Percentiles rank a stretch among this genome's conserved stretches.
phyloP scores from a whole-genome alignment of 2,329 filamentous ascomycete species.

The Aquanectria penicillioides region DNA sequence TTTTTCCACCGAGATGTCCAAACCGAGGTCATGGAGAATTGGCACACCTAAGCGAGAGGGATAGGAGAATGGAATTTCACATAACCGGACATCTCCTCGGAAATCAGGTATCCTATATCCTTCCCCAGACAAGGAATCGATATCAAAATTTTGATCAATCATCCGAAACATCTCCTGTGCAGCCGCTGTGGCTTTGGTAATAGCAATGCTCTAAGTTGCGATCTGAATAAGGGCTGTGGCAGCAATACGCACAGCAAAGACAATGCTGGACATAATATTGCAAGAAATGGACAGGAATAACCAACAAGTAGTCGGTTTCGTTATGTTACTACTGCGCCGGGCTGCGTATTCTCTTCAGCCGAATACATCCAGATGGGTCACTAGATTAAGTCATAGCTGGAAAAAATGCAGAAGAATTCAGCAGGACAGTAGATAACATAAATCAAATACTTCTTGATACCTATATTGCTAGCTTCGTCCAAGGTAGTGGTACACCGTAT shows the following conservation, averaged over 20 bases:
- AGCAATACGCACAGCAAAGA: constrained; percentile 59
- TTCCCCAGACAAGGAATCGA: constrained; percentile 54
- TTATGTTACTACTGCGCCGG: constrained; percentile 59
- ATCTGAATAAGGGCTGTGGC: constrained; percentile 57
- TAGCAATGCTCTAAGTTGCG: constrained; percentile 56
- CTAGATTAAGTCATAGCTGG: constrained; percentile 59
- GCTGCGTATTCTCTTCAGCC: constrained; percentile 54
- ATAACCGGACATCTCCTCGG: constrained; percentile 58
- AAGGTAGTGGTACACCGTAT: constrained; percentile 55
- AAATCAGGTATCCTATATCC: constrained; percentile 46
- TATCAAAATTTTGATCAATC: constrained; percentile 55
- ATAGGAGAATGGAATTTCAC: constrained; percentile 63
- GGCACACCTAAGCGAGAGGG: constrained; percentile 63
- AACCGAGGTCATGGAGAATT: constrained; percentile 54
- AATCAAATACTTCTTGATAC: constrained; percentile 55
- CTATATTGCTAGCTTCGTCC: constrained; percentile 50
- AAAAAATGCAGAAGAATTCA: constrained; percentile 59
- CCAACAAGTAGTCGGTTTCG: constrained; percentile 26
- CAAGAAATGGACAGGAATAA: background rate
- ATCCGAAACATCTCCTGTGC: constrained; percentile 58
- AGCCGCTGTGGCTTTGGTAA: constrained; percentile 58
- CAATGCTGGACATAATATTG: constrained; percentile 46
- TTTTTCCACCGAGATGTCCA: constrained; percentile 57
- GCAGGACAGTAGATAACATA: constrained; percentile 55
- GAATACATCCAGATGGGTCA: constrained; percentile 61